Conservation (phyloP, 1,139 yeast genomes). For the Yamadazyma triangularis region DNA sequence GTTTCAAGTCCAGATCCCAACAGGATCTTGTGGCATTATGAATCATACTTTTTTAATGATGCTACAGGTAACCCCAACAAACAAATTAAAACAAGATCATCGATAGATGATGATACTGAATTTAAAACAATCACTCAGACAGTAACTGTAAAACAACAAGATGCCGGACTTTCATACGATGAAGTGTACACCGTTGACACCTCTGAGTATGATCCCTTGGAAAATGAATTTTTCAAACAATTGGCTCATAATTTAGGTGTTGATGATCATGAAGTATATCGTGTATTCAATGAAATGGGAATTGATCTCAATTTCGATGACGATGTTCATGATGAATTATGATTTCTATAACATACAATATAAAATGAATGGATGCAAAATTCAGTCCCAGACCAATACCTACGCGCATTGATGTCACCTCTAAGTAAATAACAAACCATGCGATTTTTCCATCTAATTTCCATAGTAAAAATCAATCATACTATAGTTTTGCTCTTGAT, state of each 20-base stretch:
- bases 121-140: background rate
- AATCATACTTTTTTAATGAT: background rate
- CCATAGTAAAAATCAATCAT: too few species aligned
- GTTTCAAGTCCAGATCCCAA: conserved; percentile 18
- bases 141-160: background rate
- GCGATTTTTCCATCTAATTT: too few species aligned
- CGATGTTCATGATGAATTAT: background rate
- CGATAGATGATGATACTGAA: too few species aligned
- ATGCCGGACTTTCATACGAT: background rate
- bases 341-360: conserved; percentile 2
- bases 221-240: background rate
- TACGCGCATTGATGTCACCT: too few species aligned
- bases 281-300: background rate
- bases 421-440: too few species aligned
- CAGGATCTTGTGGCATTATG: conserved; percentile 1
- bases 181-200: background rate
- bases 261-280: background rate
- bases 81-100: too few species aligned
- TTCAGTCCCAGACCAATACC: too few species aligned
- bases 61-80: too few species aligned
- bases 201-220: background rate
- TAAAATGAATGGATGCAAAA: too few species aligned
- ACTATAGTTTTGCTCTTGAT: too few species aligned
- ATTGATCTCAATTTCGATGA: background rate
- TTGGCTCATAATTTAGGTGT: background rate